Percentiles rank a stretch among this genome's conserved stretches.
phyloP scores from a whole-genome alignment of 805 yeast species.

The Barnettozyma pratensis region DNA sequence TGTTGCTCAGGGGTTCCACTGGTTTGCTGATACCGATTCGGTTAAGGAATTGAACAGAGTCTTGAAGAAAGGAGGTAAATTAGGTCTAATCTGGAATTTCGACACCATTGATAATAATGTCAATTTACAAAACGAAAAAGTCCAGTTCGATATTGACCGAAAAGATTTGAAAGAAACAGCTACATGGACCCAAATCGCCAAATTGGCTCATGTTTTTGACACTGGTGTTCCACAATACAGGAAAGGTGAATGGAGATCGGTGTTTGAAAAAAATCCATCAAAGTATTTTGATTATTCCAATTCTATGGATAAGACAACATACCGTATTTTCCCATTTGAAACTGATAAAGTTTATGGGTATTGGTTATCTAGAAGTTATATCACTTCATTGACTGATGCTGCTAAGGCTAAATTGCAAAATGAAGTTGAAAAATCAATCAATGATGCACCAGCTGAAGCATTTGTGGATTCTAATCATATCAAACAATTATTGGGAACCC shows the following conservation, averaged over 20 bases:
- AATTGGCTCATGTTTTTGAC: constrained; percentile 28
- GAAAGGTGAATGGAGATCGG: constrained; percentile 40
- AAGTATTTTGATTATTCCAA: constrained; percentile 30
- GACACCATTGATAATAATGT: constrained; percentile 28
- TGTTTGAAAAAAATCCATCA: constrained; percentile 27
- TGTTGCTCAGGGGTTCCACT: constrained; percentile 60
- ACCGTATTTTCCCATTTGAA: constrained; percentile 28
- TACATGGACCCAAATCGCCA: constrained; percentile 16
- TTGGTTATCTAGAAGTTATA: constrained; percentile 53
- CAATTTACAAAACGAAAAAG: constrained; percentile 9
- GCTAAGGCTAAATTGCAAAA: constrained; percentile 31
- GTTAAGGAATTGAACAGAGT: constrained; percentile 47
- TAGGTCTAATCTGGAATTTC: constrained; percentile 58
- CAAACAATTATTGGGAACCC: constrained; percentile 20
- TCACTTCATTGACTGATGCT: constrained; percentile 37
- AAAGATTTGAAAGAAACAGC: constrained; percentile 6
- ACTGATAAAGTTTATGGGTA: constrained; percentile 38
- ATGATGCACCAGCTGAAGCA: constrained; percentile 5
- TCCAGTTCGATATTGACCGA: constrained; percentile 4
- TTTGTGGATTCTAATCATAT: constrained; percentile 7
- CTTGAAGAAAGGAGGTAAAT: constrained; percentile 46
- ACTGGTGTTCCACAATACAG: constrained; percentile 52
- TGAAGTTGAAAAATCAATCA: constrained; percentile 28
- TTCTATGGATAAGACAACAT: constrained; percentile 29
- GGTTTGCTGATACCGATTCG: constrained; percentile 52